Percentiles rank a stretch among this genome's conserved stretches.
These are phyloP conservation scores for Pyricularia pennisetigena DNA, from an alignment of 2,329 filamentous ascomycete genomes.

Conservation along the genomic window DNA sequence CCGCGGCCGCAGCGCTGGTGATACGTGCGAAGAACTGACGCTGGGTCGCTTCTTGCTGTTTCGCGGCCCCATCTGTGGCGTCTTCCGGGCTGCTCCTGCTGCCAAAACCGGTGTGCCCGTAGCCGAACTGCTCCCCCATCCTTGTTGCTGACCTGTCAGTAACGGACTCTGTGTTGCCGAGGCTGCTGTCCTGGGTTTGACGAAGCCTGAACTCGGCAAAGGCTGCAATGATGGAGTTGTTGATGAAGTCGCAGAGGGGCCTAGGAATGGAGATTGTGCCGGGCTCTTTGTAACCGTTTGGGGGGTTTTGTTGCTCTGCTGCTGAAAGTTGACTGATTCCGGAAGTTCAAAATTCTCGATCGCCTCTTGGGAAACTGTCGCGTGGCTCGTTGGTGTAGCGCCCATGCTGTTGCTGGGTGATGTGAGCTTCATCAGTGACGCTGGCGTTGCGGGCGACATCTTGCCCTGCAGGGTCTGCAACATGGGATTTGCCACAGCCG, in stretches of 20 bases:
- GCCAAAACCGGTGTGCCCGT: constrained; percentile 17
- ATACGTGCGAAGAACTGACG: constrained; percentile 64
- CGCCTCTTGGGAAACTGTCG: constrained; percentile 35
- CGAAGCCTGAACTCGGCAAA: constrained; percentile 34
- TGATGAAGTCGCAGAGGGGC: constrained; percentile 22
- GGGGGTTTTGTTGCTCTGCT: constrained; percentile 23
- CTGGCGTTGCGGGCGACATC: constrained; percentile 68
- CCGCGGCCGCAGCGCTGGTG: constrained; percentile 75
- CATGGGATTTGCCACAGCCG: constrained; percentile 15
- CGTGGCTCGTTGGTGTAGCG: constrained; percentile 20
- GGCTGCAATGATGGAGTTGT: constrained; percentile 42
- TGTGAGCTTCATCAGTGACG: constrained; percentile 73
- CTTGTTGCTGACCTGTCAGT: constrained; percentile 37
- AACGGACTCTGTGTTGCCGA: constrained; percentile 61
- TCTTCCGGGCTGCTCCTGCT: constrained; percentile 30
- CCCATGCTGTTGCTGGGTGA: constrained; percentile 39
- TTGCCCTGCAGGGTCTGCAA: constrained; percentile 22
- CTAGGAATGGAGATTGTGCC: constrained; percentile 26
- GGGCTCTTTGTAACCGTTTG: constrained; percentile 38
- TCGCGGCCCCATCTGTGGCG: constrained; percentile 45
- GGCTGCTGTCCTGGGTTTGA: constrained; percentile 26
- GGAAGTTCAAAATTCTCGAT: constrained; percentile 59
- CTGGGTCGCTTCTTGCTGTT: constrained; percentile 61
- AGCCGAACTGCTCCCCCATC: constrained; percentile 8
- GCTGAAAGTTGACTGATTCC: constrained; percentile 49